Percentiles rank a stretch among this genome's conserved stretches.
phyloP scores from a whole-genome alignment of 1,284 basidiomycete genomes.

The Fomes fomentarius region DNA sequence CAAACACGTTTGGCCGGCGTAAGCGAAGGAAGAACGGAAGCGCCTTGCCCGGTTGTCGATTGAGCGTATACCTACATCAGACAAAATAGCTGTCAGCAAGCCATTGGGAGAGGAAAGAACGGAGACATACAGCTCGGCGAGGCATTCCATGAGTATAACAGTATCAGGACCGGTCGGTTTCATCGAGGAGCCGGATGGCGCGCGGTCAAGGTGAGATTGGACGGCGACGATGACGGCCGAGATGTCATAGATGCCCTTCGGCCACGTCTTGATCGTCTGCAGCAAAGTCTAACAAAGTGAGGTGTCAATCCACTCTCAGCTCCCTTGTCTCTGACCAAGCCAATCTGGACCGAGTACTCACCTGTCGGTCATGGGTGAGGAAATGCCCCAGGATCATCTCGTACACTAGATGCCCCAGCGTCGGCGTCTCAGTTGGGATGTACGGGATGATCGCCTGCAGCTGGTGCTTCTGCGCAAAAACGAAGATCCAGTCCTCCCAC shows the following conservation, averaged over 20 bases:
- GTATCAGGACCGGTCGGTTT: constrained; percentile 42
- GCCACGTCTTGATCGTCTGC: constrained; percentile 87
- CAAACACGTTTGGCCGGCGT: constrained; percentile 89
- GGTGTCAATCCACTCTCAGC: too few relatives aligned
- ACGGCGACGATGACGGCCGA: constrained; percentile 87
- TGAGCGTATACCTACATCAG: constrained; percentile 69
- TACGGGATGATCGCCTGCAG: constrained; percentile 89
- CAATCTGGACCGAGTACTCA: constrained; percentile 36
- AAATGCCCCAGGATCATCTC: constrained; percentile 95
- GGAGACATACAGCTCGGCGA: constrained; percentile 81
- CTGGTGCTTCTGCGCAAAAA: constrained; percentile 84
- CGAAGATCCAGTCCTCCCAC: constrained; percentile 97
- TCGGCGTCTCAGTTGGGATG: constrained; percentile 84
- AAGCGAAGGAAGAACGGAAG: constrained; percentile 89
- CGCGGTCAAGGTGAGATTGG: constrained; percentile 78
- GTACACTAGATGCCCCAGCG: constrained; percentile 85
- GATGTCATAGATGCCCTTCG: constrained; percentile 88
- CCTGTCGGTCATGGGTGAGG: constrained; percentile 77
- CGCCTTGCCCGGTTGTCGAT: constrained; percentile 93
- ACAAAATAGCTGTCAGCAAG: background rate
- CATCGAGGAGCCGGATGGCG: constrained; percentile 52
- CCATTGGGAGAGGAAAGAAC: background rate
- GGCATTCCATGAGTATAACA: constrained; percentile 82
- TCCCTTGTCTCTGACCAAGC: background rate
- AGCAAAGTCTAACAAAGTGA: constrained; percentile 68